A percentile compares a stretch with the other conserved stretches of the same genome.
Evolutionary conservation across 139 green algal genomes (phyloP).

Genomic region (Coelastrella sp.): DNA sequence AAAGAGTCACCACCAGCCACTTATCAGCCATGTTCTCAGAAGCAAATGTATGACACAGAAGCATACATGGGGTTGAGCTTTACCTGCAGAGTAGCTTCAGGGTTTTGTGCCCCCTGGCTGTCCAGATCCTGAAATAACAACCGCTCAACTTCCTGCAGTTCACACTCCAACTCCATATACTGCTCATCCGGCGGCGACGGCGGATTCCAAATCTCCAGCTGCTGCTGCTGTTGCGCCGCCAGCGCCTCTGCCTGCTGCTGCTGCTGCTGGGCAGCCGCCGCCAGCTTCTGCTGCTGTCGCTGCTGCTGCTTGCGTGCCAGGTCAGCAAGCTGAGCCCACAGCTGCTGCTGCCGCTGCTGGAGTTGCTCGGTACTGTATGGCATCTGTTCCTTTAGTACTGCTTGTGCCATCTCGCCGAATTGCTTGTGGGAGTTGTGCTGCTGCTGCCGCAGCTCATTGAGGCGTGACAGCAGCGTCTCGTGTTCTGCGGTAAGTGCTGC

Average conservation of each 20-base stretch:
- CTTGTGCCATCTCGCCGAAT: background rate
- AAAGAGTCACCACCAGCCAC: too few relatives aligned
- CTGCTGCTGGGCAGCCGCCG: too few relatives aligned
- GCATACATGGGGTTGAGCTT: background rate
- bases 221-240: background rate
- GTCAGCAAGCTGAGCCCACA: background rate
- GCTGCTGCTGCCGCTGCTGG: background rate
- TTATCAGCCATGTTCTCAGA: too few relatives aligned
- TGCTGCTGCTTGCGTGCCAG: conserved; percentile 1
- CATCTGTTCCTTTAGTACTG: background rate
- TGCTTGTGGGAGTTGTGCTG: background rate
- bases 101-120: background rate
- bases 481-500: conserved; percentile 20
- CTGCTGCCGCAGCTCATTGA: conserved; percentile 12
- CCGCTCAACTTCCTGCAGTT: background rate
- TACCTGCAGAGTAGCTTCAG: background rate
- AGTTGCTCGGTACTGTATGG: background rate
- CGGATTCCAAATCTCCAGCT: background rate
- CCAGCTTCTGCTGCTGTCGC: too few relatives aligned
- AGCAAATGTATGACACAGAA: background rate
- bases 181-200: background rate
- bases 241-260: background rate
- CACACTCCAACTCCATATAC: background rate
- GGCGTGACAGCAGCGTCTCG: background rate
- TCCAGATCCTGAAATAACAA: conserved; percentile 16